Percentiles rank a stretch among this genome's conserved stretches.
These are phyloP conservation scores for Mortierella claussenii DNA, from an alignment of 192 early-diverging fungal species.

Conservation along the genomic window DNA sequence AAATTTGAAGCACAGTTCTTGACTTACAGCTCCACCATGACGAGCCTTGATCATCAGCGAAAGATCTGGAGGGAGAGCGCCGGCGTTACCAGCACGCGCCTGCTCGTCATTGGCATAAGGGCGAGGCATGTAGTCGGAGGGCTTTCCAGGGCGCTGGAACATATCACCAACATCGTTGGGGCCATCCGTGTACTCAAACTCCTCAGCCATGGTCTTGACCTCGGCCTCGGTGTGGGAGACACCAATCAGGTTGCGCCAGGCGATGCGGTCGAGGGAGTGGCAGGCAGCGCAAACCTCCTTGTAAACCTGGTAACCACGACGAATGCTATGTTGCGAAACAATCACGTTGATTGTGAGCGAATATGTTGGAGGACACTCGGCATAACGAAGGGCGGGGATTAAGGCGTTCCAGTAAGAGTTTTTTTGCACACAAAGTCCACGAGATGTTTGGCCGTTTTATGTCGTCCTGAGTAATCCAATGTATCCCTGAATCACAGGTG, in stretches of 20 bases:
- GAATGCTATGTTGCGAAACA: constrained; percentile 71
- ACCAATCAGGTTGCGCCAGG: constrained; percentile 96
- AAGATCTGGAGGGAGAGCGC: constrained; percentile 95
- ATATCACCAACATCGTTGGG: constrained; percentile 92
- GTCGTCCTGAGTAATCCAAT: too few relatives aligned
- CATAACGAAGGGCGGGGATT: too few relatives aligned
- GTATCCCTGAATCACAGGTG: too few relatives aligned
- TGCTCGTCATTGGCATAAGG: constrained; percentile 98
- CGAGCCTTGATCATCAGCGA: constrained; percentile 94
- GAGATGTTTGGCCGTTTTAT: too few relatives aligned
- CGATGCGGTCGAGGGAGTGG: constrained; percentile 93
- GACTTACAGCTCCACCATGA: constrained; percentile 86
- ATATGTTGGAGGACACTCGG: too few relatives aligned
- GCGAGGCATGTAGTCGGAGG: constrained; percentile 87
- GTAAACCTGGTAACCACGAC: constrained; percentile 99
- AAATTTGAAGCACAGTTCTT: background rate
- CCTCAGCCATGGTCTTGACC: constrained; percentile 92
- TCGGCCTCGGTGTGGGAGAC: constrained; percentile 94
- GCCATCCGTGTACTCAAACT: constrained; percentile 92
- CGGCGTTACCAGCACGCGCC: constrained; percentile 94
- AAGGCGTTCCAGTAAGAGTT: too few relatives aligned
- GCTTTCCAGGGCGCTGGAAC: constrained; percentile 95
- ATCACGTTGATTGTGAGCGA: too few relatives aligned
- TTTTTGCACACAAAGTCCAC: too few relatives aligned
- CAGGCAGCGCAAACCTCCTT: constrained; percentile 98